Evolutionary conservation across 164 flowering plant species (phyloP).

Genomic region (Aristolochia fimbriata): DNA sequence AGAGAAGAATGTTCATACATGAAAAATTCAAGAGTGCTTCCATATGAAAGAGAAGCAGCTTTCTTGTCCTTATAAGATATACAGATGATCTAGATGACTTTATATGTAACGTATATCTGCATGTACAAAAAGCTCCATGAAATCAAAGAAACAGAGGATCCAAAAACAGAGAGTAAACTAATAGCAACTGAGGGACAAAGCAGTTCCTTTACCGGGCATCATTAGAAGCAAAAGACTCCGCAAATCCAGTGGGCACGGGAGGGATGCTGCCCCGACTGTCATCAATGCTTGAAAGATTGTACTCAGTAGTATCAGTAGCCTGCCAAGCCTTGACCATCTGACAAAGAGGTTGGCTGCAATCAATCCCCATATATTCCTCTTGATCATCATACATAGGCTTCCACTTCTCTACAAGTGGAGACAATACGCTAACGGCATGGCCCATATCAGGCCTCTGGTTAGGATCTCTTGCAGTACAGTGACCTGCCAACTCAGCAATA

Average conservation of each 20-base stretch:
- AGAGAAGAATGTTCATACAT: no score
- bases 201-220: slow-evolving; percentile 33
- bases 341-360: slow-evolving; percentile 44
- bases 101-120: no score
- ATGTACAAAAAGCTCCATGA: no score
- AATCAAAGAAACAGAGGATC: neutral
- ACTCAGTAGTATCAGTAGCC: slow-evolving; percentile 38
- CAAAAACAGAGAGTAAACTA: no score
- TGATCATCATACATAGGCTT: slow-evolving; percentile 43
- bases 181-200: no score
- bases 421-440: slow-evolving; percentile 60
- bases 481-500: slow-evolving; percentile 75
- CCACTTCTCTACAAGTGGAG: slow-evolving; percentile 64
- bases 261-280: slow-evolving; percentile 78
- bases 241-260: slow-evolving; percentile 54
- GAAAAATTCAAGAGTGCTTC: no score
- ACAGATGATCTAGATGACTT: no score
- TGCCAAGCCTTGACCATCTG: slow-evolving; percentile 69
- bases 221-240: slow-evolving; percentile 56
- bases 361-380: slow-evolving; percentile 44
- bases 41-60: no score
- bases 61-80: no score
- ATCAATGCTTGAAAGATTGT: slow-evolving; percentile 21
- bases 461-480: slow-evolving; percentile 79
- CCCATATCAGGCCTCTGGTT: slow-evolving; percentile 77